Conservation (phyloP, 805 yeast species). For the Suhomyces kilbournensis region DNA sequence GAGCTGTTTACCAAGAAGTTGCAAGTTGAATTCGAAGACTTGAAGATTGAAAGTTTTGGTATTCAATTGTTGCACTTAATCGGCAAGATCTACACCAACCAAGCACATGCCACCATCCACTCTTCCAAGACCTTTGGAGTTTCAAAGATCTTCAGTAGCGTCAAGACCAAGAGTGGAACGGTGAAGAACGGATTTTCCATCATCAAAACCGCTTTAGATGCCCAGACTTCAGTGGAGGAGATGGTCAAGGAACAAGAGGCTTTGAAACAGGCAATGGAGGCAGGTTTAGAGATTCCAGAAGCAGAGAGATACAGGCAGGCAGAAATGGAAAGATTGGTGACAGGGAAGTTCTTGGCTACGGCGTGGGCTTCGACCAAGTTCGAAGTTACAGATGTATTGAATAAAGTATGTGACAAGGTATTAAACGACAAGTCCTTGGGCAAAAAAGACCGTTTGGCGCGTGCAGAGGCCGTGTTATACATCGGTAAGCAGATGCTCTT, state of each 20-base stretch:
- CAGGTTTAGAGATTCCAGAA: slow-evolving; percentile 29
- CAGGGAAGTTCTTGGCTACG: slow-evolving; percentile 88
- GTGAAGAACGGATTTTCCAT: slow-evolving; percentile 83
- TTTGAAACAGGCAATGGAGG: slow-evolving; percentile 21
- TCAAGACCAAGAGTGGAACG: slow-evolving; percentile 79
- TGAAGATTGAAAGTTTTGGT: slow-evolving; percentile 95
- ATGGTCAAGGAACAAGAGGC: slow-evolving; percentile 68
- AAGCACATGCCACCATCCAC: slow-evolving; percentile 69
- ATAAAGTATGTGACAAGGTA: slow-evolving; percentile 54
- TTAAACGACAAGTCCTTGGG: slow-evolving; percentile 58
- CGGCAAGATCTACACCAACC: slow-evolving; percentile 72
- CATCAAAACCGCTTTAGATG: slow-evolving; percentile 81
- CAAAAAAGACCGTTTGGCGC: slow-evolving; percentile 57
- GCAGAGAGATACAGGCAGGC: slow-evolving; percentile 44
- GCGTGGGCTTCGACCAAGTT: slow-evolving; percentile 93
- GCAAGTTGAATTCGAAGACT: slow-evolving; percentile 63
- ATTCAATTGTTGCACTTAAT: slow-evolving; percentile 79
- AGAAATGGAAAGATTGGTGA: slow-evolving; percentile 75
- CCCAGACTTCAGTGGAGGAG: slow-evolving; percentile 68
- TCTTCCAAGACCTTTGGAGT: slow-evolving; percentile 84
- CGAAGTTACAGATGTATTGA: slow-evolving; percentile 86
- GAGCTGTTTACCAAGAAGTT: slow-evolving; percentile 52
- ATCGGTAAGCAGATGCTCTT: slow-evolving; percentile 68
- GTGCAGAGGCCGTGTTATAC: slow-evolving; percentile 76
- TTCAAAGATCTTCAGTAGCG: slow-evolving; percentile 75